Evolutionary conservation across 2,329 filamentous ascomycete genomes (phyloP), one percentile per base, ranked within the genome.

Genomic region (Venturia oleaginea): DNA sequence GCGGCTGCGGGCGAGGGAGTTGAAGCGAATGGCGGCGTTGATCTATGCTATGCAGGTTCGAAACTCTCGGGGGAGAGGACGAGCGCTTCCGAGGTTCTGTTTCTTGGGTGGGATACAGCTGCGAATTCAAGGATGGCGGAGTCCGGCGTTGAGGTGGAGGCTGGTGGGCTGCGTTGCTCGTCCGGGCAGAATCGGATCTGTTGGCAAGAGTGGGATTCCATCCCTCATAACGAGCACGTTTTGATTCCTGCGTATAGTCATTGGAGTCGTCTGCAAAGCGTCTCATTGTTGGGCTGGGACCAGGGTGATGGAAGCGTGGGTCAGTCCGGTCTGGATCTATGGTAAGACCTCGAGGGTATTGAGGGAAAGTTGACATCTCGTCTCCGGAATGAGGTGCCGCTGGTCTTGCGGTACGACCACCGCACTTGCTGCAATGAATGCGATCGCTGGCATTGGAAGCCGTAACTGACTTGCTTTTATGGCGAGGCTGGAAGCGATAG

Each of bases 401-500:
- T 3, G 22, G 10, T 19, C 40, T 22, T 59, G 59, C 10, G 34
- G 59, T 86, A 13, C 85, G 80, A 15, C 89, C 89, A 66, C 87
- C 86, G 69, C 90, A 92, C 79, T 86, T 90, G 40, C 81, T 79
- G 72, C 90, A 93, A 68, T 84, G 76, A 62, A 76, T 74, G 65
- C 77, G 79, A 64, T 81, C 78, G 71, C 38, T 69, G 70, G 15
- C 67, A 67, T 17, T 71, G 68, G 51, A 72, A 71, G 46, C 76
- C 68, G 83, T 84, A 42, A 48, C 17, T 42, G 32, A 59, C 65
- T 72, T 76, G 24, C 73, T 76, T 64, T 74, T 70, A 17, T 79
- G 77, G 62, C 90, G 87, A 42, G 94, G 94, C 74, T 96, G 91
- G 73, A 97, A 99, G 67, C 92, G 87, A 77, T 99, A 99, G 68